Conservation (phyloP, 805 yeast species). For the Saccharomycopsis lassenensis region DNA sequence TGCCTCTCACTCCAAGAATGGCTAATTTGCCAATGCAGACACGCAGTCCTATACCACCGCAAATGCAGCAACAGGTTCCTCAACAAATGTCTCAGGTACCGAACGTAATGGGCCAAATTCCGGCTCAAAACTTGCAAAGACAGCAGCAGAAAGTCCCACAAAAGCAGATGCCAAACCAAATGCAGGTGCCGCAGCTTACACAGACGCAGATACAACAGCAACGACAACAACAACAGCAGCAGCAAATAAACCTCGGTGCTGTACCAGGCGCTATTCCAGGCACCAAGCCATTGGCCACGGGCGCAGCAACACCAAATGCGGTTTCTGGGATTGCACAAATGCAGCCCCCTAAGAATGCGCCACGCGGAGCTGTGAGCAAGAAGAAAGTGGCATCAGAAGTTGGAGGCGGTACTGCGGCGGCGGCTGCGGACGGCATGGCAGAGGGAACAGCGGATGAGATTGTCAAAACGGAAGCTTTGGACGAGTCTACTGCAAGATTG, state of each 20-base stretch:
- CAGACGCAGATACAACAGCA: slow-evolving; percentile 26
- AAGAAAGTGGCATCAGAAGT: not conserved
- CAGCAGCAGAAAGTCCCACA: slow-evolving; percentile 21
- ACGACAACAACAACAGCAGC: slow-evolving; percentile 21
- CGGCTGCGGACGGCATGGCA: not conserved
- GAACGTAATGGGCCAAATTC: not conserved
- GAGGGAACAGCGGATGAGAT: no score
- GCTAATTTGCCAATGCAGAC: no score
- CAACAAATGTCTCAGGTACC: not conserved
- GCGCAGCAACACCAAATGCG: slow-evolving; percentile 7
- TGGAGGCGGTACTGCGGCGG: not conserved
- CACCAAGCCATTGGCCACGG: slow-evolving; percentile 1
- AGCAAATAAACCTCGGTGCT: slow-evolving; percentile 26
- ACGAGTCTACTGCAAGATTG: slow-evolving; percentile 18
- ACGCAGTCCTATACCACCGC: slow-evolving; percentile 20
- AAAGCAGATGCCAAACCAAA: slow-evolving; percentile 28
- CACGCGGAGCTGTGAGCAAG: slow-evolving; percentile 21
- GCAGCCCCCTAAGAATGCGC: slow-evolving; percentile 7
- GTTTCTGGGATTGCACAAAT: slow-evolving; percentile 18
- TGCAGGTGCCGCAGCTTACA: slow-evolving; percentile 40
- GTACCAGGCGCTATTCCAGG: no score
- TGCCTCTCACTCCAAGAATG: not conserved
- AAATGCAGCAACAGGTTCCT: slow-evolving; percentile 12
- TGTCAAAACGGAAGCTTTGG: no score
- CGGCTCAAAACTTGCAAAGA: no score